These are phyloP conservation scores for Uronychia binucleata DNA, from an alignment of 73 alveolate genomes.

Conservation along the genomic window DNA sequence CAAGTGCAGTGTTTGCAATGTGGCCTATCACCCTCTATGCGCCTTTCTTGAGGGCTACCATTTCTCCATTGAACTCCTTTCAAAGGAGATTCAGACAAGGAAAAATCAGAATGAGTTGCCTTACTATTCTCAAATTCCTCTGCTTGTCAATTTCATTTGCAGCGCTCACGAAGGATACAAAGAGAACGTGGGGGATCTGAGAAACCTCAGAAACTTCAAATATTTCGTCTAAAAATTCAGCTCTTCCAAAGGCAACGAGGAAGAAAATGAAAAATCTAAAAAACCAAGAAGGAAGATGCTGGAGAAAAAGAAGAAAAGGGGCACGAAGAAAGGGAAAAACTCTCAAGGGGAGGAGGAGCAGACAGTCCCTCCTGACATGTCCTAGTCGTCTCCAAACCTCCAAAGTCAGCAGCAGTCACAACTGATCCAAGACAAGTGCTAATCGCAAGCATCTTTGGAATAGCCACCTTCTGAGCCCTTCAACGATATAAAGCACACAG, in stretches of 20 bases:
- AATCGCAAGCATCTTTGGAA: too few relatives aligned
- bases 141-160: neutral
- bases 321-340: neutral
- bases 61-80: neutral
- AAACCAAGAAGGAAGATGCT: neutral
- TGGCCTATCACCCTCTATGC: slow-evolving; percentile 16
- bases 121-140: neutral
- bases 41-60: slow-evolving; percentile 32
- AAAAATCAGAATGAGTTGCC: neutral
- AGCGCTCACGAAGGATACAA: neutral
- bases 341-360: neutral
- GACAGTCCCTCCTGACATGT: too few relatives aligned
- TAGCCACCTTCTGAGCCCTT: too few relatives aligned
- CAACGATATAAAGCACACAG: too few relatives aligned
- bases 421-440: neutral
- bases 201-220: neutral
- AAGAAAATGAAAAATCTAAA: neutral
- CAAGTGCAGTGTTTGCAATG: neutral
- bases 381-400: too few relatives aligned
- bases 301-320: neutral
- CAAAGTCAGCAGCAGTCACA: neutral
- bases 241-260: neutral
- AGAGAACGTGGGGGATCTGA: neutral
- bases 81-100: neutral
- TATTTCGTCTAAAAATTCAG: neutral